Evolutionary conservation across 2,329 filamentous ascomycete species (phyloP).

Genomic region (Arthrobotrys megalospora): DNA sequence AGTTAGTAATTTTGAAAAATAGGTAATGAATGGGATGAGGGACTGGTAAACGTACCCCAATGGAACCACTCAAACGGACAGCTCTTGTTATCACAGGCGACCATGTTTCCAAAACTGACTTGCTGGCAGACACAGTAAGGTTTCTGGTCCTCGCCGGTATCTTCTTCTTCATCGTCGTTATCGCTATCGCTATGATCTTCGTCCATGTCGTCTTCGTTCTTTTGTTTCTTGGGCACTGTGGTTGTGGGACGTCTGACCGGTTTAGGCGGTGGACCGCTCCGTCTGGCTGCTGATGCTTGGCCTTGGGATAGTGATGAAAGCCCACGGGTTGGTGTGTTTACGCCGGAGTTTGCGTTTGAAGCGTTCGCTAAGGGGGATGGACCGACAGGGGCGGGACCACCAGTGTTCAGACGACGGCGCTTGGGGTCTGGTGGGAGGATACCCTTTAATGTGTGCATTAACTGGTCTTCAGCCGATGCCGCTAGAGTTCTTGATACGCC

Average conservation of each 20-base stretch:
- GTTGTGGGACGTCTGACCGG: conserved; percentile 47
- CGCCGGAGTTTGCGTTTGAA: conserved; percentile 50
- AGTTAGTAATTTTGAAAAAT: background rate
- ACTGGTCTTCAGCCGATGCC: conserved; percentile 53
- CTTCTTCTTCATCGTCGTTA: conserved; percentile 75
- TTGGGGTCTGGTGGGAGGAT: conserved; percentile 42
- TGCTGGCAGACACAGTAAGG: conserved; percentile 87
- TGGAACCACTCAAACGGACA: conserved; percentile 91
- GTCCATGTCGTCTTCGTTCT: conserved; percentile 57
- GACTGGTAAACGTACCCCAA: conserved; percentile 60
- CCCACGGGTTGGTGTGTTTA: conserved; percentile 53
- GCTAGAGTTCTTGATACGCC: conserved; percentile 51
- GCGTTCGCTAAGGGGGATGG: conserved; percentile 55
- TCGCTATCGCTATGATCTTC: conserved; percentile 59
- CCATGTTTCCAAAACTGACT: conserved; percentile 89
- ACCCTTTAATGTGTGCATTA: conserved; percentile 45
- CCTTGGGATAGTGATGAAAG: conserved; percentile 36
- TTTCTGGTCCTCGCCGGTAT: conserved; percentile 81
- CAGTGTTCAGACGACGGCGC: conserved; percentile 48
- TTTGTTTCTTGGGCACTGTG: conserved; percentile 39
- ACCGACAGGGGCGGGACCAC: conserved; percentile 48
- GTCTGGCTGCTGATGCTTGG: conserved; percentile 33
- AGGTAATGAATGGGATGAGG: background rate
- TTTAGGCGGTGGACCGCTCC: conserved; percentile 52
- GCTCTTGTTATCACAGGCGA: conserved; percentile 86